Base-by-base conservation (phyloP, 495 filamentous ascomycete genomes). In the Glonium stellatum region DNA sequence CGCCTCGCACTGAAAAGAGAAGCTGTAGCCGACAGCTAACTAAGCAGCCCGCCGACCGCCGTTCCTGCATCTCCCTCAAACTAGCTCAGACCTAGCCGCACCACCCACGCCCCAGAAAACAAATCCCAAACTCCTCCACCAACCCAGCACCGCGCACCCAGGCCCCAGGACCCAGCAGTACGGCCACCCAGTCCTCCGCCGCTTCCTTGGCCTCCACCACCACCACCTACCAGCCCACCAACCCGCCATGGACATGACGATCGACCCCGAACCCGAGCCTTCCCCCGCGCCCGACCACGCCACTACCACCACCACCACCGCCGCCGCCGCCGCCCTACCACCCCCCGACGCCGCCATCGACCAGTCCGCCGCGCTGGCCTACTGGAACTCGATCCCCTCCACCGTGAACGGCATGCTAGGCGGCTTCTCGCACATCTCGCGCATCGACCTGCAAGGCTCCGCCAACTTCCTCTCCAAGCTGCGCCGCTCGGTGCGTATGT, bases 361-460 rank as follows among this genome's bases (percentile, higher is more conserved):
- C 68, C 72, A 76, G 59, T 70, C 23, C 35, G 61, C 57, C n/a
- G 70, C 81, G 34, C 71, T 82, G 10, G 66, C 69, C n/a, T 96
- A 96, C 79, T 96, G 90, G 91, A 79, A 83, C 66, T 73, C 77
- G 61, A 75, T 89, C 59, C 76, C 84, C n/a, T 79, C 88, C 41
- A 85, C 84, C 58, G 78, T 85, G 54, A 82, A 85, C 68, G 87
- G 85, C 67, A 92, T 96, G 87, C 86, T 97, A 0, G 90, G 91
- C 65, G 87, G 88, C 44, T 92, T 80, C 64, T 87, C 86, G 0
- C 78, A 84, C 68, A 80, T 92, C 69, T 85, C 82, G 31, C 80
- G 82, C 56, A 79, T 88, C 65, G 92, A 96, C 69, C 79, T 96
- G 0, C 82, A 86, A 66, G 85, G 86, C 19, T 92, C 87, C 11